Percentiles rank a stretch among this genome's conserved stretches.
phyloP scores from a whole-genome alignment of 2,329 filamentous ascomycete species.

The Fusarium annulatum region DNA sequence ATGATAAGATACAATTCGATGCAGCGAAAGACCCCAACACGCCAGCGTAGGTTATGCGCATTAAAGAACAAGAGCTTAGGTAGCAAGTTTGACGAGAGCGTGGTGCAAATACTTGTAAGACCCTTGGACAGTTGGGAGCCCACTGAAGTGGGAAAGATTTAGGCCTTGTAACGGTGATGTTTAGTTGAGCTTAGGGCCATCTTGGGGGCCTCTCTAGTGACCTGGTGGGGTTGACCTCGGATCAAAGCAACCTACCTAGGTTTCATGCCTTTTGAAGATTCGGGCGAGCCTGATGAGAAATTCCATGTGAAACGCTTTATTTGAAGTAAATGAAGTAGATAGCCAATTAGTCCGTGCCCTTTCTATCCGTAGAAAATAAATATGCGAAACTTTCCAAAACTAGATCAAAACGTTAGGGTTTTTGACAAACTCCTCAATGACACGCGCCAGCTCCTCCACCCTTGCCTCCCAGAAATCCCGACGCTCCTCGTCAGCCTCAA shows the following conservation, averaged over 20 bases:
- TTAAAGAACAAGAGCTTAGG: not conserved
- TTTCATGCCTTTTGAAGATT: not conserved
- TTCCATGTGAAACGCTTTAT: not conserved
- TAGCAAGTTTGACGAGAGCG: not conserved
- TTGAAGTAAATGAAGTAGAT: not conserved
- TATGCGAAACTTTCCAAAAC: not conserved
- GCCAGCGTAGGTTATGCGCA: not conserved
- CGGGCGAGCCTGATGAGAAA: not conserved
- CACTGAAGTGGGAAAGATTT: too few relatives aligned
- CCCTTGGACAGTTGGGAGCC: too few relatives aligned
- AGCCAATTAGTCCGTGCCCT: not conserved
- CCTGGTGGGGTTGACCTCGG: not conserved
- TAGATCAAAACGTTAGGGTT: slow-evolving; percentile 24
- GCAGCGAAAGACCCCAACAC: rapidly evolving
- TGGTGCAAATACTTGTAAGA: not conserved
- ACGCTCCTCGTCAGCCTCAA: slow-evolving; percentile 45
- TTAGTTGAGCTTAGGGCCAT: not conserved
- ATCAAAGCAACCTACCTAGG: too few relatives aligned
- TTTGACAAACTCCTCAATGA: slow-evolving; percentile 35
- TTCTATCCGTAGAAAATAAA: not conserved
- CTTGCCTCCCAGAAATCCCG: slow-evolving; percentile 43
- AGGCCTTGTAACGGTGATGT: not conserved
- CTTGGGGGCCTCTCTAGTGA: not conserved
- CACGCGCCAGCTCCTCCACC: slow-evolving; percentile 33
- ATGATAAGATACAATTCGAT: too few relatives aligned